phyloP scores from a whole-genome alignment of 2,329 filamentous ascomycete species.

The Penicillium sp. region DNA sequence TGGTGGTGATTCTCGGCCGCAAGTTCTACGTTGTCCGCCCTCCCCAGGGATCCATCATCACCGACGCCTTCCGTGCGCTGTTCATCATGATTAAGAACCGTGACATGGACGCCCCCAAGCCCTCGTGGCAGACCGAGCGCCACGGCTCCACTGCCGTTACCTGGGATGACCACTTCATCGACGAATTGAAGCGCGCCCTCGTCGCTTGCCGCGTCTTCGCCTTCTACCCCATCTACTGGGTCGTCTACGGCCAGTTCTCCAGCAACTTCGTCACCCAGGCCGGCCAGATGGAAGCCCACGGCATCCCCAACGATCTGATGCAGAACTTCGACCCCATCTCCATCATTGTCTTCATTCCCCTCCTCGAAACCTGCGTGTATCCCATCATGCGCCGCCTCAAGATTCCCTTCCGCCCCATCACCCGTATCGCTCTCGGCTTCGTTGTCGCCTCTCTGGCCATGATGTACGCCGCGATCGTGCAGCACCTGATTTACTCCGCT shows the following conservation, averaged over 20 bases:
- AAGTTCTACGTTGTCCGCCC: constrained; percentile 51
- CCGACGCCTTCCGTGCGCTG: constrained; percentile 64
- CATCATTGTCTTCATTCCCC: constrained; percentile 72
- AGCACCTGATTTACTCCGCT: constrained; percentile 56
- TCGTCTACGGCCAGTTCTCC: constrained; percentile 68
- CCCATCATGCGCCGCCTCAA: constrained; percentile 64
- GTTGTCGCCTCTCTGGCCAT: constrained; percentile 63
- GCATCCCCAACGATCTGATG: constrained; percentile 76
- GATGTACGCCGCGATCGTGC: constrained; percentile 61
- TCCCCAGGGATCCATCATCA: constrained; percentile 65
- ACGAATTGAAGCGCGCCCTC: constrained; percentile 68
- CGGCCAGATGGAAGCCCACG: constrained; percentile 63
- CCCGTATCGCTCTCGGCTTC: constrained; percentile 73
- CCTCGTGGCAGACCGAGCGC: constrained; percentile 61
- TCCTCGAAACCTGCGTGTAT: constrained; percentile 70
- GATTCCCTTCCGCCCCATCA: constrained; percentile 72
- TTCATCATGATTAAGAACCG: constrained; percentile 55
- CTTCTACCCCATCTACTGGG: constrained; percentile 70
- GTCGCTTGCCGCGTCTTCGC: constrained; percentile 71
- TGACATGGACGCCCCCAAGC: constrained; percentile 66
- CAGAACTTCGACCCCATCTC: constrained; percentile 75
- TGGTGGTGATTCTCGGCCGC: constrained; percentile 53
- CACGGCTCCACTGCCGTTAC: constrained; percentile 45
- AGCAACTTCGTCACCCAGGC: constrained; percentile 68
- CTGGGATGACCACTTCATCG: constrained; percentile 72